Conservation (phyloP, 768 basidiomycete species). For the Agaricus bisporus region DNA sequence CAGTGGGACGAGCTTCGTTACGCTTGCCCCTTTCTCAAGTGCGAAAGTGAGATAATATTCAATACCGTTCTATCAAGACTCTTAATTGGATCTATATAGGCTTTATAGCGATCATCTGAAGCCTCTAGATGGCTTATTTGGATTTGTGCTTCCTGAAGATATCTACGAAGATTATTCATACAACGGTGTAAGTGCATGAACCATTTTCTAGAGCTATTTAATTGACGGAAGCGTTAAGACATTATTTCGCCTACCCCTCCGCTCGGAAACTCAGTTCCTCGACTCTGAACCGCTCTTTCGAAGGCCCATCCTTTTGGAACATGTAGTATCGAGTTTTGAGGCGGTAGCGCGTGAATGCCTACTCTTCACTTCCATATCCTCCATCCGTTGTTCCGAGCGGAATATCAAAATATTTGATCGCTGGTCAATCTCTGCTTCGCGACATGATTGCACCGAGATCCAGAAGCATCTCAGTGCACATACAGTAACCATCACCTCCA, state of each 20-base stretch:
- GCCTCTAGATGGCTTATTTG: constrained; percentile 32
- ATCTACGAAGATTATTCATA: constrained; percentile 21
- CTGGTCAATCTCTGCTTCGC: constrained; percentile 21
- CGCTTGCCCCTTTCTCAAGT: constrained; percentile 26
- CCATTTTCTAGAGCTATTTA: background rate
- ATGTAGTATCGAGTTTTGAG: constrained; percentile 26
- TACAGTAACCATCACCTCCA: constrained; percentile 13
- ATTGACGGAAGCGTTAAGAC: constrained; percentile 25
- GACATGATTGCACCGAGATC: constrained; percentile 1
- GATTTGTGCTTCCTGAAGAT: constrained; percentile 22
- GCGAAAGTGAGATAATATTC: constrained; percentile 21
- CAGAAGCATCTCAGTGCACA: background rate
- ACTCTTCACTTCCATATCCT: constrained; percentile 32
- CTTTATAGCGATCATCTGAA: constrained; percentile 35
- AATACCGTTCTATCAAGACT: background rate
- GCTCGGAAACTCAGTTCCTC: constrained; percentile 20
- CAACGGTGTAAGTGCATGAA: constrained; percentile 29
- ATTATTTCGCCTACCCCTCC: constrained; percentile 41
- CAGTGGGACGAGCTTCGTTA: constrained; percentile 25
- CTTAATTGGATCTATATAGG: constrained; percentile 19
- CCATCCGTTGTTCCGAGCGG: constrained; percentile 23
- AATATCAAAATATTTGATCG: constrained; percentile 5
- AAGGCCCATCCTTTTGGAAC: constrained; percentile 15
- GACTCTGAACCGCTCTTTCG: constrained; percentile 16
- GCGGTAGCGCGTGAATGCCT: constrained; percentile 28